phyloP scores from a whole-genome alignment of 1,284 basidiomycete species.

The Sanghuangporus sanghuang region DNA sequence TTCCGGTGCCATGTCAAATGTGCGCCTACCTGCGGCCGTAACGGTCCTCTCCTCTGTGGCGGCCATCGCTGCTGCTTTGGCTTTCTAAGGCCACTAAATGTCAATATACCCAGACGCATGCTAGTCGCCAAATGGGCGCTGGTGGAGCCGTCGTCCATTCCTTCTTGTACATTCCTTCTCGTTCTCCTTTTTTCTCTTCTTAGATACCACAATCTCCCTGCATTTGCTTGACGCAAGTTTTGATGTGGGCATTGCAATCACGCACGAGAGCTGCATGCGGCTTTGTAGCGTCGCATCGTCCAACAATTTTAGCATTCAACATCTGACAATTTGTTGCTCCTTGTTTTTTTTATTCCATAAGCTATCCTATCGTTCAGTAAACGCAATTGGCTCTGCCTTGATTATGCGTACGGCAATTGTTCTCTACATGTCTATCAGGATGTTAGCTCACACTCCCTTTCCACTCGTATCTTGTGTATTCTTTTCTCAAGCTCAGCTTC shows the following conservation, averaged over 20 bases:
- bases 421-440: neutral
- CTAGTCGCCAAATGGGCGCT: neutral
- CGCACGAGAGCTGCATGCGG: neutral
- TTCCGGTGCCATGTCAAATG: conserved; percentile 26
- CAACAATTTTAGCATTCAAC: neutral
- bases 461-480: neutral
- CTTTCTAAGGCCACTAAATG: conserved; percentile 4
- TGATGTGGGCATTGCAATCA: neutral
- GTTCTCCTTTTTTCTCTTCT: neutral
- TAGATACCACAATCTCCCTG: neutral
- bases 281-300: neutral
- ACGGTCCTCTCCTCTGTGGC: conserved; percentile 6
- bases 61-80: conserved; percentile 9
- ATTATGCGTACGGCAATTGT: neutral
- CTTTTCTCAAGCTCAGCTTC: neutral
- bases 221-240: conserved; percentile 5
- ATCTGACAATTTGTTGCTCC: neutral
- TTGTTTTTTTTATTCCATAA: neutral
- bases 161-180: neutral
- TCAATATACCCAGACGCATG: conserved; percentile 11
- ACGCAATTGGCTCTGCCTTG: neutral
- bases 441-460: neutral
- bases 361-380: conserved; percentile 10
- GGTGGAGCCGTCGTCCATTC: neutral
- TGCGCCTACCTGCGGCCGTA: conserved; percentile 8